Evolutionary conservation across 345 rosid species (phyloP), one percentile per base, ranked within the genome.

Genomic region (Pistacia vera): DNA sequence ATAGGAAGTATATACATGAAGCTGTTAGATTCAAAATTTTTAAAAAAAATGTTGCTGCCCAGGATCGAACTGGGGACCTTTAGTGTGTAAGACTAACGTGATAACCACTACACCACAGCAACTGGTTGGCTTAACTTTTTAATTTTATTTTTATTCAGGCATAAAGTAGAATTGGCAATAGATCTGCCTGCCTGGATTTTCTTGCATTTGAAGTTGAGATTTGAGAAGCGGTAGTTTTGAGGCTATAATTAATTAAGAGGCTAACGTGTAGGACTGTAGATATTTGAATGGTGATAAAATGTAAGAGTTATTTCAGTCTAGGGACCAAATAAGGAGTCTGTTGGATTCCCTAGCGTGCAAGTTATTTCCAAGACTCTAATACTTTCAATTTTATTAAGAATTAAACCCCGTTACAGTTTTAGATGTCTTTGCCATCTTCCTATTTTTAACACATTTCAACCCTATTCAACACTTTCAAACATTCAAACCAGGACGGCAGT

Each of bases 41-140:
- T 0, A 2, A 14, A 6, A 6, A 0, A 4, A 0, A 18, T 48
- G 76, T 72, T 85, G 78, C 85, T 85, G 86, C 86, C 83, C 83
- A 84, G 82, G 81, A 85, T 85, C 86, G 79, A 84, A 82, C 84
- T 81, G 81, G 86, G 55, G 89, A 77, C 86, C 83, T 83, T 87
- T 78, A 75, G 86, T 73, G 88, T 83, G 90, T 85, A 87, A 83
- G 79, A 79, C 87, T 78, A 81, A 83, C 81, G 82, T 85, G 84
- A 87, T 85, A 80, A 82, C 85, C 86, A 80, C 88, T 83, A 82
- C 86, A 85, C 87, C 84, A 82, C 83, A 84, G 84, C 85, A 80
- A 78, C 84, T 9, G 28, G 46, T n/a, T 44, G 25, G 25, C 25
- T 25, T 25, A 25, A 25, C 25, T 25, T 25, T 25, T 25, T 25